Conservation (phyloP, 345 rosid genomes). For the Tarenaya hassleriana region DNA sequence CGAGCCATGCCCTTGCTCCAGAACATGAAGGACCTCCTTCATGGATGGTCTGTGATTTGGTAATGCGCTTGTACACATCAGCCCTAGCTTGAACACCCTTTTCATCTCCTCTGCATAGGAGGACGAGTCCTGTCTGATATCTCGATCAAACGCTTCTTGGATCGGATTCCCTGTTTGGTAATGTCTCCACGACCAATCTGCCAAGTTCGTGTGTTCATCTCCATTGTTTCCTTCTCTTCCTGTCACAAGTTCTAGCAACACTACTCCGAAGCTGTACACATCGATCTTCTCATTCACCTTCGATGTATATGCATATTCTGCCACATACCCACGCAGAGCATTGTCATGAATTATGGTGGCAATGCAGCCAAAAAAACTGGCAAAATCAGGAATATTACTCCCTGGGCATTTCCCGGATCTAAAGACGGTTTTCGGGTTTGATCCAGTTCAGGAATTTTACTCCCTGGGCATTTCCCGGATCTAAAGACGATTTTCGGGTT, state of each 20-base stretch:
- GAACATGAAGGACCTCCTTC: slow-evolving; percentile 67
- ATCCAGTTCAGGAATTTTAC: too few relatives aligned
- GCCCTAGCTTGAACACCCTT: slow-evolving; percentile 58
- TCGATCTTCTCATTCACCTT: slow-evolving; percentile 80
- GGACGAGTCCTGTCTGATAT: slow-evolving; percentile 44
- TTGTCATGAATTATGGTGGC: neutral
- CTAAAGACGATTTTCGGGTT: neutral
- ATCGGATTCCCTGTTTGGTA: slow-evolving; percentile 40
- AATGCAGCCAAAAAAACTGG: too few relatives aligned
- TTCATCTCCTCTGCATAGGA: slow-evolving; percentile 47
- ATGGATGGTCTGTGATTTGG: slow-evolving; percentile 67
- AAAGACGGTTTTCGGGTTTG: neutral
- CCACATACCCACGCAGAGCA: slow-evolving; percentile 1
- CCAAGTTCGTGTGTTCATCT: slow-evolving; percentile 63
- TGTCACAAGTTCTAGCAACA: slow-evolving; percentile 74
- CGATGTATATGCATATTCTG: slow-evolving; percentile 72
- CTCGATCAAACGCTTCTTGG: slow-evolving; percentile 48
- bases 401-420: neutral
- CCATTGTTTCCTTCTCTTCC: slow-evolving; percentile 63
- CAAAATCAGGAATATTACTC: too few relatives aligned
- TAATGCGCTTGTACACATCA: slow-evolving; percentile 48
- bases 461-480: neutral
- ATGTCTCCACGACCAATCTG: slow-evolving; percentile 84
- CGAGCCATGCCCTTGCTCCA: slow-evolving; percentile 30
- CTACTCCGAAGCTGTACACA: slow-evolving; percentile 89